Evolutionary conservation across 768 basidiomycete genomes (phyloP).

Genomic region (Mycena polygramma): DNA sequence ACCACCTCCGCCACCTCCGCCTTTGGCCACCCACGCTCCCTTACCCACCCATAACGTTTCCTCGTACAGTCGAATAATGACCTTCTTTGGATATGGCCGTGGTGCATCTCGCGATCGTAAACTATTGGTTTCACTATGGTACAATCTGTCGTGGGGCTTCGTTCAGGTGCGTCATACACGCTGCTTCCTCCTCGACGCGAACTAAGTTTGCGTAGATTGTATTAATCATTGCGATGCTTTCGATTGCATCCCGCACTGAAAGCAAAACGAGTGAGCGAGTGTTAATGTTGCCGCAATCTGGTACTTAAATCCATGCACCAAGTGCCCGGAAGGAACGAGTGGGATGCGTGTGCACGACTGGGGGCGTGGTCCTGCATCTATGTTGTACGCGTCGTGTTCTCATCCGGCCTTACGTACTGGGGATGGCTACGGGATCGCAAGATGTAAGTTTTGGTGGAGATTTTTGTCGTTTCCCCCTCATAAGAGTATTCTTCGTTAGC

Average conservation of each 20-base stretch:
- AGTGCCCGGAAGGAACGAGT: conserved; percentile 55
- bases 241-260: conserved; percentile 53
- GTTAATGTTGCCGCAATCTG: neutral
- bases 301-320: neutral
- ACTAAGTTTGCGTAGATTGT: conserved; percentile 53
- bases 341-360: conserved; percentile 63
- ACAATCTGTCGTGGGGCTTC: conserved; percentile 58
- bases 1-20: conserved; percentile 12
- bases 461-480: neutral
- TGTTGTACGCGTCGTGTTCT: conserved; percentile 61
- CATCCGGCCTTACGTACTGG: conserved; percentile 63
- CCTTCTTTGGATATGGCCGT: conserved; percentile 66
- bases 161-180: conserved; percentile 58
- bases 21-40: conserved; percentile 32
- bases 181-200: conserved; percentile 4
- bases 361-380: conserved; percentile 72
- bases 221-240: conserved; percentile 62
- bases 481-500: conserved; percentile 25
- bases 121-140: conserved; percentile 62
- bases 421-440: conserved; percentile 54
- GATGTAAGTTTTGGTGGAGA: conserved; percentile 38
- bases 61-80: conserved; percentile 46
- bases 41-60: conserved; percentile 45
- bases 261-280: conserved; percentile 53
- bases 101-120: conserved; percentile 61